Evolutionary conservation across 495 filamentous ascomycete genomes (phyloP).

Genomic region (Pyronema domesticum): DNA sequence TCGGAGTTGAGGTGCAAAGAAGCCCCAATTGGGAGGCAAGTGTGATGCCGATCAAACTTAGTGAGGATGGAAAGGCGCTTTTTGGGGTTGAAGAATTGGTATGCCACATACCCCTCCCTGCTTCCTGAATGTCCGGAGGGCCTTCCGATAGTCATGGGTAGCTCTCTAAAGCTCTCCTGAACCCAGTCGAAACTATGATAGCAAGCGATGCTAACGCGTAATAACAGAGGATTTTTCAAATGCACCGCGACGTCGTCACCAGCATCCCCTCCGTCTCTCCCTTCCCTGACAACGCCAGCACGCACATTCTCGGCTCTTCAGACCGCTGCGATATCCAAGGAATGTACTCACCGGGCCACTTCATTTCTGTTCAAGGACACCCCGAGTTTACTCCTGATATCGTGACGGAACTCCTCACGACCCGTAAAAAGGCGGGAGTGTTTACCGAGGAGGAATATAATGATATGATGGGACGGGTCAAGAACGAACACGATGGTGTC

Average conservation of each 20-base stretch:
- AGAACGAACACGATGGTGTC: constrained; percentile 56
- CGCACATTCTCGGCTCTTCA: constrained; percentile 44
- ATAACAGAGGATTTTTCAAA: constrained; percentile 58
- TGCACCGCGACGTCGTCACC: constrained; percentile 73
- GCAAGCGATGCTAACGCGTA: neutral
- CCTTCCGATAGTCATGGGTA: too few species aligned
- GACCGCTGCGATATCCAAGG: constrained; percentile 56
- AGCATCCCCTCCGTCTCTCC: constrained; percentile 39
- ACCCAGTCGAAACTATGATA: too few species aligned
- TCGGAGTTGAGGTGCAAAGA: constrained; percentile 49
- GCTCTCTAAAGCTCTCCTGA: too few species aligned
- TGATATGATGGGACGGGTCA: constrained; percentile 48
- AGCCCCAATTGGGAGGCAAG: constrained; percentile 62
- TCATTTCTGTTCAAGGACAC: constrained; percentile 78
- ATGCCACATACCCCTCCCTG: neutral
- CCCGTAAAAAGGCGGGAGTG: constrained; percentile 42
- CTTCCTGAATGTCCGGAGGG: neutral
- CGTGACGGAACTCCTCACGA: constrained; percentile 46
- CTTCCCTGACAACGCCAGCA: too few species aligned
- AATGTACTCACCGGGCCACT: constrained; percentile 46
- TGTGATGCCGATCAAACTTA: constrained; percentile 53
- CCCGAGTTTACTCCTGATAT: constrained; percentile 74
- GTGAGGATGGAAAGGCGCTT: constrained; percentile 48
- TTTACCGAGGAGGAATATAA: constrained; percentile 45
- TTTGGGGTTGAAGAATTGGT: constrained; percentile 53